phyloP scores from a whole-genome alignment of 2,329 filamentous ascomycete species.

The Trichoderma citrinoviride region DNA sequence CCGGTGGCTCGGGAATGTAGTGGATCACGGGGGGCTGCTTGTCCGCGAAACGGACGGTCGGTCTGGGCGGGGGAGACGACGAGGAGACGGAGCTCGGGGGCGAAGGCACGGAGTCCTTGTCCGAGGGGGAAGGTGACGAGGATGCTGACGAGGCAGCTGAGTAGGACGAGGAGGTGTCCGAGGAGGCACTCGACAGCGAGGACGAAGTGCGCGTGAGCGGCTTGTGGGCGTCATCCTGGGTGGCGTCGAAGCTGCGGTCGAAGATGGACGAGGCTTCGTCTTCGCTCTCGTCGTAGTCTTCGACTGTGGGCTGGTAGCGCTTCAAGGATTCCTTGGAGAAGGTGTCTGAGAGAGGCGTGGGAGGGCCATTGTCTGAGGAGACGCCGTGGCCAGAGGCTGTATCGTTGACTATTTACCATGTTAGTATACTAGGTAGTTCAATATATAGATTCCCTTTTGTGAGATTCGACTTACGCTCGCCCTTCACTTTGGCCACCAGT shows the following conservation, averaged over 20 bases:
- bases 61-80: slow-evolving; percentile 21
- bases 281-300: slow-evolving; percentile 21
- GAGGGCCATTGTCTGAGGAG: slow-evolving; percentile 1
- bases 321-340: slow-evolving; percentile 16
- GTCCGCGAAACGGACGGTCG: slow-evolving; percentile 35
- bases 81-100: slow-evolving; percentile 14
- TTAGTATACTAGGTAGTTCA: background rate
- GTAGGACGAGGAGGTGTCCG: background rate
- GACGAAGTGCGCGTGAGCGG: slow-evolving; percentile 1
- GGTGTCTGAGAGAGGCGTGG: slow-evolving; percentile 1
- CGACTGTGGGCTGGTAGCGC: slow-evolving; percentile 26
- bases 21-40: slow-evolving; percentile 28
- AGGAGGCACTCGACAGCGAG: background rate
- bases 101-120: background rate
- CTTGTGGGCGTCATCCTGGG: background rate
- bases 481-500: slow-evolving; percentile 21
- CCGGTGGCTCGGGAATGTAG: background rate
- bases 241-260: background rate
- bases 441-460: background rate
- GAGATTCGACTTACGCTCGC: slow-evolving; percentile 12
- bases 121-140: background rate
- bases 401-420: background rate
- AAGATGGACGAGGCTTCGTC: slow-evolving; percentile 8
- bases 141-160: background rate
- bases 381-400: background rate